Evolutionary conservation across 768 basidiomycete genomes (phyloP), one percentile per base, ranked within the genome.

Genomic region (Termitomyces sp.): DNA sequence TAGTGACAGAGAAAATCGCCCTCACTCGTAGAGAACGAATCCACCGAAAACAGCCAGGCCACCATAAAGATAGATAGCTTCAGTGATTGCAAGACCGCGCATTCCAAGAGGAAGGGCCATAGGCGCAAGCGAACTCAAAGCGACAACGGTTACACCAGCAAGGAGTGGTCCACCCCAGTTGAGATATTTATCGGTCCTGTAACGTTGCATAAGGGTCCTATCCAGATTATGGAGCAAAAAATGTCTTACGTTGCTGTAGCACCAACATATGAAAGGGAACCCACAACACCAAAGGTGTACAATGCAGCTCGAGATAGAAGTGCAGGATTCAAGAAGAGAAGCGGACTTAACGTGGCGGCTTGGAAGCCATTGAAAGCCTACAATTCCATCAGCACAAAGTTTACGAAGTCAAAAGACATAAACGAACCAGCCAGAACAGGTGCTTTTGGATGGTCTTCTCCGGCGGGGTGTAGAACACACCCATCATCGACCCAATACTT

Each of bases 281-380:
- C 92, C n/a, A 93, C 89, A 2, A 91, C 83, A 27, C 92, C 92
- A 37, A 85, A 81, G 0, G 93, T 95, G 72, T 96, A 96, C 3
- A 96, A 75, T 5, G 91, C 93, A 9, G 93, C 93, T 31, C 93
- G 85, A 17, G 88, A 87, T 49, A 96, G 80, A 60, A 95, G 81
- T 12, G 90, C 91, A 3, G 93, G 93, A 65, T 78, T 86, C 45
- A 94, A 71, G 80, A 95, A 94, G 75, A 92, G 93, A n/a, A 96
- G 69, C 3, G 93, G 93, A 60, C 88, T 89, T 41, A 96, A 77
- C 2, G 90, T 91, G 7, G 90, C 88, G 7, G 90, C 90, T 74
- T 95, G 93, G 68, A 84, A 91, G 4, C 80, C 86, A 61, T 94
- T 91, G 72, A 96, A 95, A 4, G 85, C 86, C 89, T 91, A 56